Evolutionary conservation across 2,329 filamentous ascomycete genomes (phyloP).

Genomic region (Mollisiaceae sp.): DNA sequence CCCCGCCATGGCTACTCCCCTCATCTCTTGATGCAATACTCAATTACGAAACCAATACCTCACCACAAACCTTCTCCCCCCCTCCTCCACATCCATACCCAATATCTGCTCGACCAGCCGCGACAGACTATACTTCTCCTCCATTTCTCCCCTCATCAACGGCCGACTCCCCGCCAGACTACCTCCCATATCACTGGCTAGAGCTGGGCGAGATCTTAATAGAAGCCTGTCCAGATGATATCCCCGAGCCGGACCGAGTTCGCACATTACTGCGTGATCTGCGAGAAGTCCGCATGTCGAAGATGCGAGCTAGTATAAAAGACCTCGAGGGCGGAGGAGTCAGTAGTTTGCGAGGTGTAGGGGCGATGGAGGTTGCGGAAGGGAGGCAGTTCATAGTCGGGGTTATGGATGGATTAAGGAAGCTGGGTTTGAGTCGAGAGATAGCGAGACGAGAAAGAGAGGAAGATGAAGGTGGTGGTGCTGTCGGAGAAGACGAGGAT

Average conservation of each 20-base stretch:
- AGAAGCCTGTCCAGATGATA: constrained; percentile 82
- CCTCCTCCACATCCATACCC: constrained; percentile 70
- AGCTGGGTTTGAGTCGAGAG: constrained; percentile 82
- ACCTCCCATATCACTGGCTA: constrained; percentile 93
- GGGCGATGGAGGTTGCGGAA: constrained; percentile 92
- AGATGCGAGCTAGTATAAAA: constrained; percentile 78
- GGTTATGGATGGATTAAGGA: constrained; percentile 86
- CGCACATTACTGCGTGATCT: constrained; percentile 79
- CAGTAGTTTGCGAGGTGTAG: constrained; percentile 73
- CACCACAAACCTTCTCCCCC: constrained; percentile 75
- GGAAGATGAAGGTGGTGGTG: constrained; percentile 61
- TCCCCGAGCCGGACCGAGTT: constrained; percentile 74
- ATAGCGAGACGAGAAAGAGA: constrained; percentile 77
- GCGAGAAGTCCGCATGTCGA: constrained; percentile 86
- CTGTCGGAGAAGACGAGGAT: constrained; percentile 59
- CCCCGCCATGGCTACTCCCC: constrained; percentile 86
- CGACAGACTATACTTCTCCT: constrained; percentile 55
- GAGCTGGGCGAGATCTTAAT: constrained; percentile 88
- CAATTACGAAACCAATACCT: constrained; percentile 76
- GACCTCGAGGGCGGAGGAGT: constrained; percentile 79
- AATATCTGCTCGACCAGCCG: constrained; percentile 41
- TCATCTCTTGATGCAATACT: constrained; percentile 79
- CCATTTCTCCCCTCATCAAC: constrained; percentile 83
- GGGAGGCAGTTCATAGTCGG: constrained; percentile 81
- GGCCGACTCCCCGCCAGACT: constrained; percentile 67